A percentile compares a stretch with the other conserved stretches of the same genome.
phyloP scores from a whole-genome alignment of 1,284 basidiomycete species.

The Cronartium quercuum region DNA sequence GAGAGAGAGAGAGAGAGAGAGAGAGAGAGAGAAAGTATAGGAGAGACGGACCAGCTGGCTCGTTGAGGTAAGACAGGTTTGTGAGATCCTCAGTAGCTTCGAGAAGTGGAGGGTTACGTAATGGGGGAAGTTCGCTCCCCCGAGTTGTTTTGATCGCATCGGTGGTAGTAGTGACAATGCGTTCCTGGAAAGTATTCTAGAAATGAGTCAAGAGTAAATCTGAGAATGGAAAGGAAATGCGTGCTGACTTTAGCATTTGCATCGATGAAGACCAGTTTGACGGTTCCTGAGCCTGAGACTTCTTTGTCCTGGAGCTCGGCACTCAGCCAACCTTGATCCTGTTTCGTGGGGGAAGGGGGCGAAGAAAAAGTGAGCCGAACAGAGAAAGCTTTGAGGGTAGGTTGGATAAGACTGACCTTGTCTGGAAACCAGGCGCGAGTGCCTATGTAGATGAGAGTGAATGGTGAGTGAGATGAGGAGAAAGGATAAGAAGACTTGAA shows the following conservation, averaged over 20 bases:
- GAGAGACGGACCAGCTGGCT: constrained; percentile 72
- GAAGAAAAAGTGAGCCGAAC: not conserved
- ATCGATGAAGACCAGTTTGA: constrained; percentile 72
- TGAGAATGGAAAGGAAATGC: constrained; percentile 40
- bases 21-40: not conserved
- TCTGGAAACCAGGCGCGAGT: constrained; percentile 66
- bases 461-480: not conserved
- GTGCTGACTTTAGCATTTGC: constrained; percentile 71
- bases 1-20: not conserved
- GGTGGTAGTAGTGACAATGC: constrained; percentile 63
- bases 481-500: constrained; percentile 37
- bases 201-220: not conserved
- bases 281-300: constrained; percentile 55
- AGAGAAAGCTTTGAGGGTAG: not conserved
- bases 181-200: constrained; percentile 57
- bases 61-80: constrained; percentile 94
- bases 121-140: constrained; percentile 66
- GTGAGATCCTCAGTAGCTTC: constrained; percentile 98
- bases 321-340: constrained; percentile 79
- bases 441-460: constrained; percentile 41
- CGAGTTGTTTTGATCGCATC: constrained; percentile 64
- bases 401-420: constrained; percentile 52
- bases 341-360: not conserved
- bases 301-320: constrained; percentile 63
- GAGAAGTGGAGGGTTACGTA: constrained; percentile 91